A percentile compares a stretch with the other conserved stretches of the same genome.
Evolutionary conservation across 371 early-diverging fungal species (phyloP).

Genomic region (Apophysomyces ossiformis): DNA sequence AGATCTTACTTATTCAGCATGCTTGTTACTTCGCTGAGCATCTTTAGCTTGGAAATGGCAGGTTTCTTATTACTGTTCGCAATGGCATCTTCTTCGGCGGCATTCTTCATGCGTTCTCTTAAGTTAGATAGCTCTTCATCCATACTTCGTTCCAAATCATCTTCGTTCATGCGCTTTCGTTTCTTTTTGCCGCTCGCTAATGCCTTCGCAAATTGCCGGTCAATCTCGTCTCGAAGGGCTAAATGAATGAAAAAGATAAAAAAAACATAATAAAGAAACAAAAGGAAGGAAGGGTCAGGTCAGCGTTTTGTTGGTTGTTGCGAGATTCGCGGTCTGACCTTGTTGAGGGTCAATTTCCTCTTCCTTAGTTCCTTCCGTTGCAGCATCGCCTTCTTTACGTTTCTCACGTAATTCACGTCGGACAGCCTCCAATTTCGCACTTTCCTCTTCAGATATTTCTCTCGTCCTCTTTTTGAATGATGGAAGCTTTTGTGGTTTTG

Average conservation of each 20-base stretch:
- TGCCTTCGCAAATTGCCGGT: conserved; percentile 63
- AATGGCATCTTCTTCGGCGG: conserved; percentile 79
- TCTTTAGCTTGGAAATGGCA: conserved; percentile 83
- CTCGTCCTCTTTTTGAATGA: conserved; percentile 47
- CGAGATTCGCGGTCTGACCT: conserved; percentile 14
- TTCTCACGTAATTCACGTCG: conserved; percentile 40
- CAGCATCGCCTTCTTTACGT: conserved; percentile 17
- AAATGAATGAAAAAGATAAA: background rate
- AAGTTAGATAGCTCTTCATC: conserved; percentile 72
- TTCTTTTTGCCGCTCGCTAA: conserved; percentile 64
- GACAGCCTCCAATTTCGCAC: conserved; percentile 38
- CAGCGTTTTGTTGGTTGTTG: background rate
- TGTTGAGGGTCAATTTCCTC: conserved; percentile 41
- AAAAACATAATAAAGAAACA: no score
- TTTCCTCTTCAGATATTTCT: conserved; percentile 37
- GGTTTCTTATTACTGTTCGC: conserved; percentile 76
- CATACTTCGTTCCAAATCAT: conserved; percentile 55
- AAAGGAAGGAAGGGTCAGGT: background rate
- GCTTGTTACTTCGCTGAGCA: conserved; percentile 72
- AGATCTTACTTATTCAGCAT: conserved; percentile 70
- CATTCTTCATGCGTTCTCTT: conserved; percentile 81
- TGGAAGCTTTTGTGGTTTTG: conserved; percentile 32
- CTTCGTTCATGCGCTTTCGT: conserved; percentile 72
- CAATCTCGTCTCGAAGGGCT: conserved; percentile 63
- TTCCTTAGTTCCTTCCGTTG: conserved; percentile 29